These are phyloP conservation scores for Salix arbutifolia DNA, from an alignment of 345 rosid genomes.

Conservation along the genomic window DNA sequence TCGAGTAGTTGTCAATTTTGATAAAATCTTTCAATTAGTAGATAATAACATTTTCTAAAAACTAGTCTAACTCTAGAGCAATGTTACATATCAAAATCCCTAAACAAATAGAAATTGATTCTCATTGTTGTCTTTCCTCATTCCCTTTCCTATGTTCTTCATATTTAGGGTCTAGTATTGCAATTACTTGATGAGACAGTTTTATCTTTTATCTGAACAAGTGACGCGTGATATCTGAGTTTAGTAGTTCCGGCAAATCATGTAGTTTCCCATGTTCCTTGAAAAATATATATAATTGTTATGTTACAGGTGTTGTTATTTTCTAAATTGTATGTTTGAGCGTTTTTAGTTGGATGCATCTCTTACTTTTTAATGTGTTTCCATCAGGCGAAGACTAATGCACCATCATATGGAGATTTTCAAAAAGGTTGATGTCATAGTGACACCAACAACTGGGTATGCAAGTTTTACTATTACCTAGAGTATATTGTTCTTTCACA, in stretches of 20 bases:
- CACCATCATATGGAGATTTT: conserved; percentile 73
- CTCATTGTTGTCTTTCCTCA: no score
- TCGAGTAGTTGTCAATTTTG: no score
- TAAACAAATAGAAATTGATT: no score
- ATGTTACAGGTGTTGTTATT: not conserved
- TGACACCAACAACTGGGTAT: conserved; percentile 87
- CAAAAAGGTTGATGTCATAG: conserved; percentile 74
- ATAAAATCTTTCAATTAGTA: no score
- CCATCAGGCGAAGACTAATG: conserved; percentile 73
- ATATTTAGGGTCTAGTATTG: not conserved
- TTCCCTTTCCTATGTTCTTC: not conserved
- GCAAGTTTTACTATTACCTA: conserved; percentile 8
- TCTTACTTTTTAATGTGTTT: conserved; percentile 6
- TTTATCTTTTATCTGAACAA: not conserved
- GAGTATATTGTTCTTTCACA: not conserved
- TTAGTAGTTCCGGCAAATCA: not conserved
- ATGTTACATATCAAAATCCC: no score
- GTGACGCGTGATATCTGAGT: not conserved
- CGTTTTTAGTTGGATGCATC: not conserved
- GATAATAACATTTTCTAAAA: no score
- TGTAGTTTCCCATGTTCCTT: not conserved
- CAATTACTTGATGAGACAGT: not conserved
- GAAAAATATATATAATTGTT: not conserved
- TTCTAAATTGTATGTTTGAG: not conserved
- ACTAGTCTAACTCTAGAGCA: no score